Conservation (phyloP, 148 eudicot genomes). For the Chenopodium suecicum region DNA sequence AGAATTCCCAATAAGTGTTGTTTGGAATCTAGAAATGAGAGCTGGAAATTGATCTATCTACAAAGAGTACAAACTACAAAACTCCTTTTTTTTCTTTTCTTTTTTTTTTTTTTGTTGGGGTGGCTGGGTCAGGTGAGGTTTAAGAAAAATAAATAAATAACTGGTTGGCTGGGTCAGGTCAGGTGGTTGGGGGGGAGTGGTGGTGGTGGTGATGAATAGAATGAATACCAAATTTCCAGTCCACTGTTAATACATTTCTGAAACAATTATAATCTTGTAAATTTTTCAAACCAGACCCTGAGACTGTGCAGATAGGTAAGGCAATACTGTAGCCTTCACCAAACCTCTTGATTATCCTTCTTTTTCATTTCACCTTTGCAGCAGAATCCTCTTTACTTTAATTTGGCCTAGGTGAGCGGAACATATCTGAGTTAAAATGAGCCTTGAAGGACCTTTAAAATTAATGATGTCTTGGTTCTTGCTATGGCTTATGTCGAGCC, state of each 20-base stretch:
- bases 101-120: too few relatives aligned
- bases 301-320: neutral
- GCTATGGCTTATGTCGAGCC: too few relatives aligned
- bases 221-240: too few relatives aligned
- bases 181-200: too few relatives aligned
- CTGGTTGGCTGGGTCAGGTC: too few relatives aligned
- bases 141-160: too few relatives aligned
- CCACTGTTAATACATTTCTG: too few relatives aligned
- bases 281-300: neutral
- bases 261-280: neutral
- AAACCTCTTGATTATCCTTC: neutral
- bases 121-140: too few relatives aligned
- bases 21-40: neutral
- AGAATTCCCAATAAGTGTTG: neutral
- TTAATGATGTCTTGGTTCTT: too few relatives aligned
- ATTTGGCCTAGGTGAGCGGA: neutral
- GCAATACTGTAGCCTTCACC: neutral
- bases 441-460: neutral
- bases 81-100: too few relatives aligned
- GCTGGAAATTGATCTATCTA: neutral
- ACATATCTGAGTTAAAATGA: neutral
- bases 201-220: too few relatives aligned
- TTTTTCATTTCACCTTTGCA: neutral
- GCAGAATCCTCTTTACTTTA: neutral
- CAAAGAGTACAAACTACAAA: too few relatives aligned